These are phyloP conservation scores for Lichenothelia convexa DNA, from an alignment of 495 filamentous ascomycete species.

Conservation along the genomic window DNA sequence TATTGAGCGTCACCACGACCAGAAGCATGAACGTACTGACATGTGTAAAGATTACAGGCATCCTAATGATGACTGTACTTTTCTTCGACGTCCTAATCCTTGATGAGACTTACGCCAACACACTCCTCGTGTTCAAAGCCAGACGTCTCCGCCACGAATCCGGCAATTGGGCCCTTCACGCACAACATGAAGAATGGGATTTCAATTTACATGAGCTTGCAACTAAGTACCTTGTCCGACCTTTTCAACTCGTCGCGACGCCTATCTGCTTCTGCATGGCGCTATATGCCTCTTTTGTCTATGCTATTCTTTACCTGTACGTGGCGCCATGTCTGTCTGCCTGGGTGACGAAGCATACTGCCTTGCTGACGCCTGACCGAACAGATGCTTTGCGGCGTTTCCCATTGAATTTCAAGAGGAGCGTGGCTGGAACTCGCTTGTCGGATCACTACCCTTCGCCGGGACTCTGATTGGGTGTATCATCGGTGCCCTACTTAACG, in stretches of 20 bases:
- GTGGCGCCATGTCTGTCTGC: too few species aligned
- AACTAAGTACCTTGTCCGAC: conserved; percentile 9
- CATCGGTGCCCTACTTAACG: conserved; percentile 24
- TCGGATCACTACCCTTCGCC: conserved; percentile 34
- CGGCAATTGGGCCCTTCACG: conserved; percentile 4
- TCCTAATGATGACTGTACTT: conserved; percentile 13
- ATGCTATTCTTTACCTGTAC: conserved; percentile 40
- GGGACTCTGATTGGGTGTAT: conserved; percentile 29
- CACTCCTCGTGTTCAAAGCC: conserved; percentile 10
- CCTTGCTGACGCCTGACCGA: too few species aligned
- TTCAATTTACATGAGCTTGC: conserved; percentile 8
- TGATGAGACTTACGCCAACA: conserved; percentile 8
- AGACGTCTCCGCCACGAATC: conserved; percentile 10
- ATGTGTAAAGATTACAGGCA: conserved; percentile 34
- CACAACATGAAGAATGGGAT: conserved; percentile 8
- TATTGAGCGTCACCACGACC: too few species aligned
- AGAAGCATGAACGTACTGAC: too few species aligned
- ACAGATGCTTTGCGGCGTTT: conserved; percentile 33
- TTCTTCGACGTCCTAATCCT: conserved; percentile 2
- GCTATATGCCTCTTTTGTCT: conserved; percentile 34
- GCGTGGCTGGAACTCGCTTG: conserved; percentile 32
- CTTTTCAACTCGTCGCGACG: conserved; percentile 8
- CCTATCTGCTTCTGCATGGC: conserved; percentile 26
- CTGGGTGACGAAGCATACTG: too few species aligned
- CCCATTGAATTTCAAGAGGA: conserved; percentile 37